Evolutionary conservation across 164 flowering plant genomes (phyloP), one percentile per base, ranked within the genome.

Genomic region (Stephania cephalantha): DNA sequence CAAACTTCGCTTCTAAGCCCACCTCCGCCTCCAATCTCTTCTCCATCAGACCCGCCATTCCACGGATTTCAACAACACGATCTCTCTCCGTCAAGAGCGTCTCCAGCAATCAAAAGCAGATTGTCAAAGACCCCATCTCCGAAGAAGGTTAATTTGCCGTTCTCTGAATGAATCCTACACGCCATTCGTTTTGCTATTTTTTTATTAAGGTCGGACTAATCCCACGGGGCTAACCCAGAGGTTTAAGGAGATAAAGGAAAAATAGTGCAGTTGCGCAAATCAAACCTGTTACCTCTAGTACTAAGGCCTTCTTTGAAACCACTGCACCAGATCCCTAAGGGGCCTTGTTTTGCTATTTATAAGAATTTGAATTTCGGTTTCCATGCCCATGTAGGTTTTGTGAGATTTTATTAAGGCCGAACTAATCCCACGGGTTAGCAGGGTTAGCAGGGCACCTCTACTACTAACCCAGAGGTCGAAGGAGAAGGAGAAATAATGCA

Each of bases 31-130:
- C 66, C 6, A 63, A 46, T 46, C 71, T 78, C 46, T 48, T 82
- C 35, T 71, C 76, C 22, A 68, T 31, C 68, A 66, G 79, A 68
- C 71, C 64, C 44, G 61, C 73, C 18, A 46, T 13, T 25, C 73
- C 67, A 1, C 78, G 73, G 35, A 53, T 74, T 17, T 12, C 15
- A 17, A 82, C 76, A 69, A 77, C 42, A 35, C 42, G 79, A 79
- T 48, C 76, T 46, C 71, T 83, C 52, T 29, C 71, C 0, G 78
- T 85, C 25, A 87, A 61, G 78, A 84, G 71, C 78, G 86, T 85
- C 8, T 80, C 85, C 29, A 79, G 81, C 20, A 79, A 85, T 81
- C 75, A 84, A 4, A 78, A 68, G 9, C 75, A 75, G 73, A 68
- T 64, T 7, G 35, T 74, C 12, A 77, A 71, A 68, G 77, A 77